phyloP scores from a whole-genome alignment of 106 monocot genomes.

The Dendrobium catenatum region DNA sequence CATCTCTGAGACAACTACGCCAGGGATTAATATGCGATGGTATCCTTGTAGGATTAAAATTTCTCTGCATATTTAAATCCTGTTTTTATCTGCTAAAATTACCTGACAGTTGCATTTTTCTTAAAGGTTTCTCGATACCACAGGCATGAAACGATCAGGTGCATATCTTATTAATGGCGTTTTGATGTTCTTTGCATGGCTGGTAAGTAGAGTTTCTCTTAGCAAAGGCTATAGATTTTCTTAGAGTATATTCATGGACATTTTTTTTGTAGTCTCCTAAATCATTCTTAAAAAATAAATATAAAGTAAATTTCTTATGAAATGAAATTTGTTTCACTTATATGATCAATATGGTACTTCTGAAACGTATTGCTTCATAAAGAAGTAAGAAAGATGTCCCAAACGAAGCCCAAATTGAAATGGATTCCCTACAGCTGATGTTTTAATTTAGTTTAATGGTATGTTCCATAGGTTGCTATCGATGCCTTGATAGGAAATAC shows the following conservation, averaged over 20 bases:
- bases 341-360: no score
- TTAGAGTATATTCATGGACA: not conserved
- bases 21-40: conserved; percentile 90
- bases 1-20: conserved; percentile 92
- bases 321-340: not conserved
- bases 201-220: conserved; percentile 34
- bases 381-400: no score
- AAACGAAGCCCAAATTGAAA: no score
- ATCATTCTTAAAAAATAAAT: not conserved
- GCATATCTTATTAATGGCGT: conserved; percentile 77
- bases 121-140: conserved; percentile 88
- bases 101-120: not conserved
- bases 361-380: no score
- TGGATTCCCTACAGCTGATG: no score
- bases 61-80: not conserved
- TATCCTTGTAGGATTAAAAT: conserved; percentile 24
- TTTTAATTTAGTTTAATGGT: no score
- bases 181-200: conserved; percentile 75
- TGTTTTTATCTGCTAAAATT: not conserved
- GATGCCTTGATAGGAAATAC: no score
- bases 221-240: not conserved
- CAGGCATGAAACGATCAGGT: conserved; percentile 80
- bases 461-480: no score
- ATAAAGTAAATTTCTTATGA: not conserved
- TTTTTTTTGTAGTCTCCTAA: not conserved